Percentiles rank a stretch among this genome's conserved stretches.
Conservation (phyloP, 208 protist species). For the Herpetomonas tarakana region DNA sequence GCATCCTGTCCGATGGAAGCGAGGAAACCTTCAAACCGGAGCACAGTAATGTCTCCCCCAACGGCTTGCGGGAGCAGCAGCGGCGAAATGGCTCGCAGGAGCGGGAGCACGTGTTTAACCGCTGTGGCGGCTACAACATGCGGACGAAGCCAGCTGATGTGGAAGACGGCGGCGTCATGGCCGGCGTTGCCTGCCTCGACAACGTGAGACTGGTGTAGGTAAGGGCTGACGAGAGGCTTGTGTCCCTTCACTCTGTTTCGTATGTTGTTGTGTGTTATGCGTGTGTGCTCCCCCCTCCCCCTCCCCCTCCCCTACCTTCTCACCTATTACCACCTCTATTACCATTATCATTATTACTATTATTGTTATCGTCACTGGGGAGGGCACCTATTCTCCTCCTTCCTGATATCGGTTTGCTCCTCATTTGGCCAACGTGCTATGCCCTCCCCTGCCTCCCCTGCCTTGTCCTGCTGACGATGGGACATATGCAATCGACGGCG, state of each 20-base stretch:
- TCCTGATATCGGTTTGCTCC: too few relatives aligned
- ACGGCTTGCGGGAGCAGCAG: background rate
- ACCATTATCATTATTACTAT: too few relatives aligned
- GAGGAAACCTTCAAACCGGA: background rate
- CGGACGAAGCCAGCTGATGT: constrained; percentile 88
- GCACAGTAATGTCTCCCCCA: background rate
- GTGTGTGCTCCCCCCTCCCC: background rate
- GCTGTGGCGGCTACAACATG: constrained; percentile 84
- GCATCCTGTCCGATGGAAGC: constrained; percentile 49
- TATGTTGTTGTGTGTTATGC: background rate
- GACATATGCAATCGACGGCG: too few relatives aligned
- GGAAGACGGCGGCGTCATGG: constrained; percentile 94
- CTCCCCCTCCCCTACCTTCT: too few relatives aligned
- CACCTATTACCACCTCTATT: too few relatives aligned
- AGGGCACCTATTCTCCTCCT: too few relatives aligned
- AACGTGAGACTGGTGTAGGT: constrained; percentile 32
- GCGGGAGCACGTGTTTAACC: constrained; percentile 29
- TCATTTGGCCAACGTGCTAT: too few relatives aligned
- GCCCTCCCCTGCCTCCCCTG: too few relatives aligned
- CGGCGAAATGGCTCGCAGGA: background rate
- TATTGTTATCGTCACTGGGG: too few relatives aligned
- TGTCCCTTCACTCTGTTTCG: background rate
- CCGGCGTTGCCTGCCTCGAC: constrained; percentile 92
- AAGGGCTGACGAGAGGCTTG: background rate
- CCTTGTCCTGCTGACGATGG: too few relatives aligned